Evolutionary conservation across 2,329 filamentous ascomycete genomes (phyloP), one percentile per base, ranked within the genome.

Genomic region (Penicillium sp.): DNA sequence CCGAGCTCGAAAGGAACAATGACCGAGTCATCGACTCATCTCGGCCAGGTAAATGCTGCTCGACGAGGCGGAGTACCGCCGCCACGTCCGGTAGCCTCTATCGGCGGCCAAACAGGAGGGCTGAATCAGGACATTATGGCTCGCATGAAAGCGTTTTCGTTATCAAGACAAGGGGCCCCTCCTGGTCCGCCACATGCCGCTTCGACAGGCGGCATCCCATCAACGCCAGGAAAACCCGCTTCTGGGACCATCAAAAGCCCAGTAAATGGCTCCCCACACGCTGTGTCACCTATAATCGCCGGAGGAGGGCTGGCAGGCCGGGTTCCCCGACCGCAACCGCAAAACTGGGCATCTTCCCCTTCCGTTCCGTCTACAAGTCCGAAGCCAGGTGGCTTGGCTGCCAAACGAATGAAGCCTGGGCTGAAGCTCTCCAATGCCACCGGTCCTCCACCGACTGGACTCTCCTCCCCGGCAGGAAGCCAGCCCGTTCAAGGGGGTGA

Each of bases 1-100:
- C 61, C 59, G 46, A 51, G 56, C 12, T 49, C 51, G 11, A 35
- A 48, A 9, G 51, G 38, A 18, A 50, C 24, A 33, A 54, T 58
- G 51, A 58, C 50, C 11, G 64, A 71, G 56, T 91, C 86, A n/a
- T 96, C 91, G n/a, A 94, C 88, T 26, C 86, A 90, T 42, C 78
- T 92, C 3, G 91, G 91, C 42, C 83, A 89, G 57, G 77, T 96
- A 66, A 91, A 87, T 71, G 83, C 84, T 49, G 85, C 84, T 40
- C 77, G 85, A 61, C 78, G 83, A 65, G 69, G 67, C 28, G 64
- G n/a, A 61, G 62, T 21, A 58, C 65, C 18, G 57, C 65, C 51
- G 16, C 58, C 62, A 35, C 69, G 66, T 16, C 65, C 62, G 5
- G 64, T 64, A 11, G 60, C 70, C 6, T 72, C 71, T 3, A 69